Evolutionary conservation across 1,284 basidiomycete species (phyloP), one percentile per base, ranked within the genome.

Genomic region (Cerioporus squamosus): DNA sequence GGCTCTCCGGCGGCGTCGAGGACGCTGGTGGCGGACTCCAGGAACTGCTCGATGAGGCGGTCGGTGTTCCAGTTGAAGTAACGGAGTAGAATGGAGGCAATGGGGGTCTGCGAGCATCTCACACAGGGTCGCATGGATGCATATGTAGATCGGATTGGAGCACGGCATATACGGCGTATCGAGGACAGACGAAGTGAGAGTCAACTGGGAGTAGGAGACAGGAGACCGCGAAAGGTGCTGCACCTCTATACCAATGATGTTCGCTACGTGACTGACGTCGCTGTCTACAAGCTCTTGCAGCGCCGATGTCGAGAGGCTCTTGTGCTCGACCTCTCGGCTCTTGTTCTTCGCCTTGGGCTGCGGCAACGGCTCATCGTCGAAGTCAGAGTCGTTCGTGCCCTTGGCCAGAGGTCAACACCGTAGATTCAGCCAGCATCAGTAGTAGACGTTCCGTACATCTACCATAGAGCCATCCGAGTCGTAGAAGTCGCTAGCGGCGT

Each of bases 31-130:
- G 82, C 77, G 52, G 80, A 78, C 47, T 81, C 83, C 77, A 82
- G 81, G 69, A 80, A 86, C 59, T 75, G 73, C 65, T 85, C 81
- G 44, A 81, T 75, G 15, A 88, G 79, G 53, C 81, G 81, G 68
- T 90, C 87, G 53, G 81, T 78, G 73, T 88, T 87, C 87, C 87
- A 90, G 23, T 77, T 75, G 71, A 84, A 87, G 67, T 87, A 81
- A 12, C 85, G 80, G 1, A 88, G 75, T 2, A 90, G 77, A 23
- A 85, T 83, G 3, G 84, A 81, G 1, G 84, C 84, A 18, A 82
- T 80, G 15, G 75, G 77, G 36, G 76, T 71, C 79, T 77, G 55
- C 29, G n/a, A 23, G 24, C 31, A 33, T 23, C 10, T 23, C 33
- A 45, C 26, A 24, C n/a, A 23, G 36, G 18, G 24, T 29, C 36